Evolutionary conservation across 441 rosid species (phyloP).

Genomic region (Hura crepitans): DNA sequence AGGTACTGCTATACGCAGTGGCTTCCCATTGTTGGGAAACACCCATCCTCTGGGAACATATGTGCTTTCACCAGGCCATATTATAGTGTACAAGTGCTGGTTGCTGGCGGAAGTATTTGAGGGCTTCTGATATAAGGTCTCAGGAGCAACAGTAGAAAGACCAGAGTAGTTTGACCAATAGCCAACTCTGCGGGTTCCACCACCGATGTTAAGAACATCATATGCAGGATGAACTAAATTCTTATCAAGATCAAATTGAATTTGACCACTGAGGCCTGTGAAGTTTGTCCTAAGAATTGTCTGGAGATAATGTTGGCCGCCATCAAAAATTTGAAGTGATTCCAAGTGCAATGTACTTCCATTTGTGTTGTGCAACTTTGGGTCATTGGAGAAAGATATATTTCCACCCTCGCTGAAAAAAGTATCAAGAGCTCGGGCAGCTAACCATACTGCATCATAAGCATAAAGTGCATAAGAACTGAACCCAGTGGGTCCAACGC

Average conservation of each 20-base stretch:
- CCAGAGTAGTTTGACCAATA: constrained; percentile 82
- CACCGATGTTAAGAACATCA: constrained; percentile 68
- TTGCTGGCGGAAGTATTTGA: constrained; percentile 39
- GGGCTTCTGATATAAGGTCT: constrained; percentile 50
- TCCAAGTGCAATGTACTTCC: constrained; percentile 48
- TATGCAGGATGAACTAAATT: constrained; percentile 64
- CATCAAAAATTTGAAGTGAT: constrained; percentile 58
- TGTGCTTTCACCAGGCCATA: constrained; percentile 76
- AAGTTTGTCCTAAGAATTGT: constrained; percentile 48
- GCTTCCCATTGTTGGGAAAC: constrained; percentile 77
- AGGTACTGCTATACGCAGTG: constrained; percentile 73
- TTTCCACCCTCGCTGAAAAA: constrained; percentile 54
- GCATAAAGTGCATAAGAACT: constrained; percentile 83
- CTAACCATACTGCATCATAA: constrained; percentile 90
- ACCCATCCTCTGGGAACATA: constrained; percentile 78
- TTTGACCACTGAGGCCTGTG: constrained; percentile 64
- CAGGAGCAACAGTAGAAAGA: constrained; percentile 61
- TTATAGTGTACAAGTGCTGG: constrained; percentile 49
- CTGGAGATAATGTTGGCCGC: constrained; percentile 63
- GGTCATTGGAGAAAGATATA: constrained; percentile 62
- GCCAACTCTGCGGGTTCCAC: constrained; percentile 62
- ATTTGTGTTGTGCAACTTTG: constrained; percentile 41
- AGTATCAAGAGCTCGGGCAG: constrained; percentile 66
- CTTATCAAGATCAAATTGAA: constrained; percentile 53
- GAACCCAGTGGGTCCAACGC: constrained; percentile 36